Percentiles rank a stretch among this genome's conserved stretches.
These are phyloP conservation scores for Phyllosticta capitalensis DNA, from an alignment of 2,329 filamentous ascomycete genomes.

Conservation along the genomic window DNA sequence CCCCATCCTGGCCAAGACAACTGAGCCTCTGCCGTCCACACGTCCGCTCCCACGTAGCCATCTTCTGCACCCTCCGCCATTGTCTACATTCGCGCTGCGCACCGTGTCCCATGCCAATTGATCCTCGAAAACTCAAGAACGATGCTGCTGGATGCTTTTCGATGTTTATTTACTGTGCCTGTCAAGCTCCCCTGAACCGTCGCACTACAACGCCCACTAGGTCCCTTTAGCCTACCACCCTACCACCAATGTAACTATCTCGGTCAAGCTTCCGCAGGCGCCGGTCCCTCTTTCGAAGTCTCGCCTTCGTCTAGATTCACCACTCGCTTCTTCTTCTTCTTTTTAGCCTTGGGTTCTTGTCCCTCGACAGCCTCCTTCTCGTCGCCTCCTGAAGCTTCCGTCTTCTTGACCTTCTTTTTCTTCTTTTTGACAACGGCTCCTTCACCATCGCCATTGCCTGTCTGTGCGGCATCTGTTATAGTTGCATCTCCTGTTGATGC, in stretches of 20 bases:
- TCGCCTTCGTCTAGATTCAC: constrained; percentile 14
- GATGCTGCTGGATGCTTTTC: not conserved
- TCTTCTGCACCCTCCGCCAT: not conserved
- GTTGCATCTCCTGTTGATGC: constrained; percentile 10
- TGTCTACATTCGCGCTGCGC: not conserved
- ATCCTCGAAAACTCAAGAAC: not conserved
- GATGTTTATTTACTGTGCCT: not conserved
- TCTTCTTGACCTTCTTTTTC: constrained; percentile 32
- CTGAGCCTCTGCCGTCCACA: not conserved
- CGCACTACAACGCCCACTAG: too few species aligned
- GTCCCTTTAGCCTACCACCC: not conserved
- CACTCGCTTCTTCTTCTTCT: constrained; percentile 33
- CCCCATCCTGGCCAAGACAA: not conserved
- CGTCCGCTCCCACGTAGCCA: not conserved
- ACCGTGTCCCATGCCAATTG: not conserved
- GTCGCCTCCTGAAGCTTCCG: constrained; percentile 13
- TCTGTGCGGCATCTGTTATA: constrained; percentile 10
- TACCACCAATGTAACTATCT: not conserved
- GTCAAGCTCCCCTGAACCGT: too few species aligned
- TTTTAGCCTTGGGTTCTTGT: constrained; percentile 21
- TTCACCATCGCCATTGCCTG: constrained; percentile 3
- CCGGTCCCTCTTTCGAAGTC: not conserved
- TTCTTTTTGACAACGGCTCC: constrained; percentile 24
- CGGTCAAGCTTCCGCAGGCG: not conserved
- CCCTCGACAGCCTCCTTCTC: constrained; percentile 7